Evolutionary conservation across 495 filamentous ascomycete species (phyloP), one percentile per base, ranked within the genome.

Genomic region (Extremus antarcticus): DNA sequence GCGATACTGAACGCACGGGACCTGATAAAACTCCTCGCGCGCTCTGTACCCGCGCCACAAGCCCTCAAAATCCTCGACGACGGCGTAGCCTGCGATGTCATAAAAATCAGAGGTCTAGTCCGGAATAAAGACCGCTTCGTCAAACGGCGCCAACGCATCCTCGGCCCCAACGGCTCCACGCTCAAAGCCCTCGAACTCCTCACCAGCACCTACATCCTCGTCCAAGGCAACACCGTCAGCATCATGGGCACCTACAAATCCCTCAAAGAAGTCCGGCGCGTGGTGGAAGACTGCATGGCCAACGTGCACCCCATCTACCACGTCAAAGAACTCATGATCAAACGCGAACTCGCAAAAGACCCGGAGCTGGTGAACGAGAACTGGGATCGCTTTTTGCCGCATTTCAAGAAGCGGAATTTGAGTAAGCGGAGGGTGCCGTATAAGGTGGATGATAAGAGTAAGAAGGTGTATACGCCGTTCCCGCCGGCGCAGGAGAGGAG

Each of bases 241-340:
- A 85, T 80, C 3, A 96, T 98, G 85, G 94, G 94, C 0, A 78
- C 79, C 0, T 95, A 82, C 72, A 94, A 94, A 69, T 89, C 90
- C 15, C 70, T 99, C 43, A 97, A 97, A 70, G 90, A 96, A 65
- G 82, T 95, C 11, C 84, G 94, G 48, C 76, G 88, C 17, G 83
- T 97, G 8, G 78, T 99, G 3, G 84, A 95, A 68, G 92, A 96
- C 68, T 94, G 88, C 71, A 97, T 99, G 94, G 80, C 81, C 32
- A 99, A 99, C 67, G 82, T 95, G 59, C 89, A 94, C 66, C 85
- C 86, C 1, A 90, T 90, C 62, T 94, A 94, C 70, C 81, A 90
- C 64, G 91, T 99, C 74, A 99, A 99, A 54, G 90, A 96, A 68
- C 78, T 97, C 66, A 96, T 97, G 92, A 95, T 99, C 73, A 95